phyloP scores from a whole-genome alignment of 1,284 basidiomycete genomes.

The Exobasidium cylindrosporum region DNA sequence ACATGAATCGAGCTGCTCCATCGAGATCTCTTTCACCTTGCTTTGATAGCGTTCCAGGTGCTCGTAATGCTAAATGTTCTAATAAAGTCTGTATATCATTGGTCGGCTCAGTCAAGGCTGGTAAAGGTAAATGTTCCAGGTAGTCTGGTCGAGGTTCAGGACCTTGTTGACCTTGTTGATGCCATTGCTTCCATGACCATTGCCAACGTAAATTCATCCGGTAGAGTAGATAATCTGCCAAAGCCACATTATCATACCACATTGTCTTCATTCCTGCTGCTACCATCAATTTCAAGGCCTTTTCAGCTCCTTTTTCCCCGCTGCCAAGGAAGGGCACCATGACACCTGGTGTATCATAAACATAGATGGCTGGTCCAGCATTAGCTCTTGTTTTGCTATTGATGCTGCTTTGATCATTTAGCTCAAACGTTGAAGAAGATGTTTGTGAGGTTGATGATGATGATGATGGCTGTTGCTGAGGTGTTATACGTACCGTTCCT shows the following conservation, averaged over 20 bases:
- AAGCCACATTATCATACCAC: slow-evolving; percentile 77
- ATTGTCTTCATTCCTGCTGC: slow-evolving; percentile 95
- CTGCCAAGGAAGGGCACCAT: slow-evolving; percentile 94
- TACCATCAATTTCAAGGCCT: slow-evolving; percentile 85
- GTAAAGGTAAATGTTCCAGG: slow-evolving; percentile 17
- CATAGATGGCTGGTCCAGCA: slow-evolving; percentile 73
- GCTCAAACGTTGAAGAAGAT: neutral
- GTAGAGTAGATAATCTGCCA: slow-evolving; percentile 85
- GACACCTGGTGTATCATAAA: slow-evolving; percentile 92
- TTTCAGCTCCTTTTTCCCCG: slow-evolving; percentile 77
- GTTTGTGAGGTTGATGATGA: neutral
- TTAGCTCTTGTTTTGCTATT: slow-evolving; percentile 46
- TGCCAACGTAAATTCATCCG: slow-evolving; percentile 66
- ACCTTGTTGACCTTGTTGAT: neutral
- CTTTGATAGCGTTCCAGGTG: slow-evolving; percentile 42
- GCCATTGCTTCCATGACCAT: slow-evolving; percentile 3
- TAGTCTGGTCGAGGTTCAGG: slow-evolving; percentile 20
- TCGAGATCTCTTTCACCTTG: slow-evolving; percentile 39
- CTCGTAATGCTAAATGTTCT: slow-evolving; percentile 29
- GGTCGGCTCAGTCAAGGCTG: slow-evolving; percentile 20
- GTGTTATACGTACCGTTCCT: slow-evolving; percentile 50
- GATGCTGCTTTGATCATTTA: neutral
- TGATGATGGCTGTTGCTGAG: neutral
- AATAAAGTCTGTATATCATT: slow-evolving; percentile 38
- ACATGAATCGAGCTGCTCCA: slow-evolving; percentile 41